Conservation (phyloP, 805 yeast species). For the Wickerhamiella azyma region DNA sequence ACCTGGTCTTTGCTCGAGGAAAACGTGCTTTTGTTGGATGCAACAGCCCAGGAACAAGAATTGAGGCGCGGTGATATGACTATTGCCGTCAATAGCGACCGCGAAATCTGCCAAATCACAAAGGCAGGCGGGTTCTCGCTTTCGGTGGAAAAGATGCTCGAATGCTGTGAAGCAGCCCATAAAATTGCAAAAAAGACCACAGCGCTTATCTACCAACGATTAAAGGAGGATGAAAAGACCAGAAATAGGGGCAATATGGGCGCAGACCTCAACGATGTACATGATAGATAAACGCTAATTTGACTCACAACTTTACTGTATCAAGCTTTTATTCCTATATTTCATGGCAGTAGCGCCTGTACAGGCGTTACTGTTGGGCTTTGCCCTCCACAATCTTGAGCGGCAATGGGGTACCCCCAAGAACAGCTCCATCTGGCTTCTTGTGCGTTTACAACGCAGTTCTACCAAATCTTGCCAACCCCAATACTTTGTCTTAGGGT, state of each 20-base stretch:
- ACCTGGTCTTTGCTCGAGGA: conserved; percentile 72
- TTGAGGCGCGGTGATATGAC: conserved; percentile 69
- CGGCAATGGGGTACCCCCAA: no score
- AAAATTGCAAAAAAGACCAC: conserved; percentile 50
- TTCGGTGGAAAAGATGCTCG: conserved; percentile 53
- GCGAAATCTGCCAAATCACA: conserved; percentile 79
- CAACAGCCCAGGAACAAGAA: conserved; percentile 62
- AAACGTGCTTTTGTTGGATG: conserved; percentile 37
- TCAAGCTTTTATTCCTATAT: no score
- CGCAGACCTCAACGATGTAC: conserved; percentile 20
- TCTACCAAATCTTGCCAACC: no score
- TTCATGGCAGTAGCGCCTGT: no score
- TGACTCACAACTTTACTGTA: no score
- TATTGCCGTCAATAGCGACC: conserved; percentile 74
- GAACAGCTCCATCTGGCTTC: no score
- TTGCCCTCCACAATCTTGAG: no score
- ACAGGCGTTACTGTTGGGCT: no score
- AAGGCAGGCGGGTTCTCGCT: conserved; percentile 85
- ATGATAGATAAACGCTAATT: conserved; percentile 3
- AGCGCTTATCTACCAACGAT: conserved; percentile 40
- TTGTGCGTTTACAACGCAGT: no score
- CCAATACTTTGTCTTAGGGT: no score
- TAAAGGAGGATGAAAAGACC: conserved; percentile 40
- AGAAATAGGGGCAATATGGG: conserved; percentile 32
- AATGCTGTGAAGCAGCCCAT: conserved; percentile 55